A percentile compares a stretch with the other conserved stretches of the same genome.
These are phyloP conservation scores for Penicillium subrubescens DNA, from an alignment of 495 filamentous ascomycete genomes.

Conservation along the genomic window DNA sequence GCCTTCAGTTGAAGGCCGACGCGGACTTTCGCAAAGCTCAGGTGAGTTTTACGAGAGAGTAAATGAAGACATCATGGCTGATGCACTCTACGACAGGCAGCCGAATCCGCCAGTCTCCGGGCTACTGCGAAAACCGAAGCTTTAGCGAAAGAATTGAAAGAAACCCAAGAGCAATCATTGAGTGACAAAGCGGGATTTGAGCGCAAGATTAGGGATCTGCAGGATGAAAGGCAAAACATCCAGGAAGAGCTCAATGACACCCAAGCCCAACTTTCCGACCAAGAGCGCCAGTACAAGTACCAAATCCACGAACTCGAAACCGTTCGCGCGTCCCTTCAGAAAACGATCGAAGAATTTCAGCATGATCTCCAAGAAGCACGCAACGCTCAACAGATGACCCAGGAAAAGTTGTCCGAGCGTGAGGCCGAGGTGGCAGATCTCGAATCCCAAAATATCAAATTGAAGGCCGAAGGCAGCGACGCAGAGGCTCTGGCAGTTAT, in stretches of 20 bases:
- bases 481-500: conserved; percentile 79
- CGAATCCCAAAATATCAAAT: conserved; percentile 77
- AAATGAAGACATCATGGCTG: conserved; percentile 4
- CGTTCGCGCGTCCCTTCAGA: conserved; percentile 66
- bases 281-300: conserved; percentile 69
- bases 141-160: conserved; percentile 70
- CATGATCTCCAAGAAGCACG: conserved; percentile 68
- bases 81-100: conserved; percentile 40
- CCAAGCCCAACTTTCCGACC: conserved; percentile 67
- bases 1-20: conserved; percentile 72
- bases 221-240: conserved; percentile 70
- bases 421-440: conserved; percentile 71
- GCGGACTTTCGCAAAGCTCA: conserved; percentile 83
- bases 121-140: conserved; percentile 71
- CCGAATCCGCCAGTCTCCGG: conserved; percentile 69
- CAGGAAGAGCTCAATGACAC: conserved; percentile 81
- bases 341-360: conserved; percentile 69
- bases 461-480: conserved; percentile 85
- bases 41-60: conserved; percentile 34
- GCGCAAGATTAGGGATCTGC: conserved; percentile 64
- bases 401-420: conserved; percentile 66
- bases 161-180: conserved; percentile 63
- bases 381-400: conserved; percentile 60
- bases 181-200: conserved; percentile 73
- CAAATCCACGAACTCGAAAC: conserved; percentile 70